These are phyloP conservation scores for Pseudozyma hubeiensis DNA, from an alignment of 1,284 basidiomycete species.

Conservation along the genomic window DNA sequence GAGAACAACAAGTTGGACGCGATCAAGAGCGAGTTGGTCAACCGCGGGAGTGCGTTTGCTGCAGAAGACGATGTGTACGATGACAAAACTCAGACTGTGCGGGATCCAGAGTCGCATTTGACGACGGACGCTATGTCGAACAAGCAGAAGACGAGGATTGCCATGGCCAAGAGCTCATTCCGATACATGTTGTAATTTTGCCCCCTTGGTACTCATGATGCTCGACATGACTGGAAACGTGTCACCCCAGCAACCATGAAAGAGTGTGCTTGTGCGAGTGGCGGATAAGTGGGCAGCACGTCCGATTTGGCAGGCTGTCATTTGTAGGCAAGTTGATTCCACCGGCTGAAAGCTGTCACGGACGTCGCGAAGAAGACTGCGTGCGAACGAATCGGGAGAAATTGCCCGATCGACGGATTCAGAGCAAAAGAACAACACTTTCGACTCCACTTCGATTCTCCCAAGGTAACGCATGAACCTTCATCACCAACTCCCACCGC, in stretches of 20 bases:
- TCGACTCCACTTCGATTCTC: not conserved
- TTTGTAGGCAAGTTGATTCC: no score
- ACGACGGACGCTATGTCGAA: constrained; percentile 11
- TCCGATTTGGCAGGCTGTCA: no score
- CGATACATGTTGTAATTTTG: constrained; percentile 38
- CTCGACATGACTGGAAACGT: no score
- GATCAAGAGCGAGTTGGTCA: constrained; percentile 12
- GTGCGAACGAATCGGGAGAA: not conserved
- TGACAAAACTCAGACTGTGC: not conserved
- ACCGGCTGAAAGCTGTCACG: no score
- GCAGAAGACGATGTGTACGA: constrained; percentile 2
- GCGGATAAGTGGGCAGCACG: no score
- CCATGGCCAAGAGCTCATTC: constrained; percentile 48
- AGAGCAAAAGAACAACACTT: not conserved
- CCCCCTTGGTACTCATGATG: not conserved
- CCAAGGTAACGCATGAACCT: no score
- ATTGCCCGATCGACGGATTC: not conserved
- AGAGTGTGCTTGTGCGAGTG: no score
- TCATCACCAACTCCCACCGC: no score
- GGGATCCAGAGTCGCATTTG: constrained; percentile 14
- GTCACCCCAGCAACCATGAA: no score
- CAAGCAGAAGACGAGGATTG: constrained; percentile 25
- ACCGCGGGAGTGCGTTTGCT: not conserved
- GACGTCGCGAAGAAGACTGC: no score
- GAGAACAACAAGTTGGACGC: constrained; percentile 50